These are phyloP conservation scores for Venturia nashicola DNA, from an alignment of 2,329 filamentous ascomycete species.

Conservation along the genomic window DNA sequence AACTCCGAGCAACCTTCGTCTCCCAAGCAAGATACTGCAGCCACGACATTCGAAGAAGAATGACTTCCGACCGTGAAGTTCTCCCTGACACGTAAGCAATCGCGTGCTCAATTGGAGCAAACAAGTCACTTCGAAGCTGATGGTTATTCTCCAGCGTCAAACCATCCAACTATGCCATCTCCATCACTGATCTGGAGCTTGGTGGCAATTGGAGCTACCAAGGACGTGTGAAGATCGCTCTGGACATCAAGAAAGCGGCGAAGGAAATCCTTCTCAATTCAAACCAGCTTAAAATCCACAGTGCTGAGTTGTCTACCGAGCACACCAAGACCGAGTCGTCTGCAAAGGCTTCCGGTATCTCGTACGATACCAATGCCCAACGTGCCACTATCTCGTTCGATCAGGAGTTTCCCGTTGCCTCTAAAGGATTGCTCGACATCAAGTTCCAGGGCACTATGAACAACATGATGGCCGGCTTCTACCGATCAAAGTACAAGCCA, in stretches of 20 bases:
- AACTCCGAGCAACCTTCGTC: neutral
- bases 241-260: conserved; percentile 58
- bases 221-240: conserved; percentile 70
- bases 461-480: conserved; percentile 81
- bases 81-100: conserved; percentile 24
- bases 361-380: conserved; percentile 74
- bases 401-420: conserved; percentile 54
- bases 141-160: conserved; percentile 44
- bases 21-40: conserved; percentile 6
- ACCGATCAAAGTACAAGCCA: conserved; percentile 87
- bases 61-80: conserved; percentile 11
- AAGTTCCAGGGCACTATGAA: conserved; percentile 75
- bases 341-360: conserved; percentile 53
- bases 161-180: conserved; percentile 75
- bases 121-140: neutral
- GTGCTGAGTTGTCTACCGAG: conserved; percentile 49
- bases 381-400: conserved; percentile 68
- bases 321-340: conserved; percentile 44
- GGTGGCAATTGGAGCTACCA: conserved; percentile 67
- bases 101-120: neutral
- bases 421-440: conserved; percentile 55
- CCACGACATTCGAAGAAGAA: conserved; percentile 5
- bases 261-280: conserved; percentile 75
- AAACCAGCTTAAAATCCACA: conserved; percentile 67
- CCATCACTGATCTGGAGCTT: conserved; percentile 65